Evolutionary conservation across 805 yeast genomes (phyloP).

Genomic region (Wickerhamiella cacticola): DNA sequence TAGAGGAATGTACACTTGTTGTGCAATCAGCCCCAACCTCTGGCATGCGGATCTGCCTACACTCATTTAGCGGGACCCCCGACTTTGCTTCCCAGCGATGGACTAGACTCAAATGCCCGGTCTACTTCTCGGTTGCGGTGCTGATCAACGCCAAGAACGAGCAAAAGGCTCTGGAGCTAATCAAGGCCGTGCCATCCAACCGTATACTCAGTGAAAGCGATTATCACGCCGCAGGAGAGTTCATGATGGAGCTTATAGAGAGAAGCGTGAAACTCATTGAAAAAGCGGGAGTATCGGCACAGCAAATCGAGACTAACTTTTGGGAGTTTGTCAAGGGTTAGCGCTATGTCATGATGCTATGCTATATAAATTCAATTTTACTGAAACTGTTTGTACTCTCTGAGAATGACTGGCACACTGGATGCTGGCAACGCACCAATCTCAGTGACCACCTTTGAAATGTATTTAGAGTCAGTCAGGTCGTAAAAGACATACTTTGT

Average conservation of each 20-base stretch:
- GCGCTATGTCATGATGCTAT: neutral
- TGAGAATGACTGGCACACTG: slow-evolving; percentile 91
- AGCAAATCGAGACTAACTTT: slow-evolving; percentile 3
- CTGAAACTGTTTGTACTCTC: slow-evolving; percentile 49
- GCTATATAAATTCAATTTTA: neutral
- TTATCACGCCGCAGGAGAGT: slow-evolving; percentile 27
- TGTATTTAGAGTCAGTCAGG: slow-evolving; percentile 84
- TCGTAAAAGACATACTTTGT: slow-evolving; percentile 75
- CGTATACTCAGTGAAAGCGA: slow-evolving; percentile 45
- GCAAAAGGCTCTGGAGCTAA: slow-evolving; percentile 26
- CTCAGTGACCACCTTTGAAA: slow-evolving; percentile 91
- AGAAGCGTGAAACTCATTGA: slow-evolving; percentile 8
- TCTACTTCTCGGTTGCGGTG: slow-evolving; percentile 45
- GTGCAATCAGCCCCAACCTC: slow-evolving; percentile 22
- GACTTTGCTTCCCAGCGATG: slow-evolving; percentile 36
- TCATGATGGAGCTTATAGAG: slow-evolving; percentile 17
- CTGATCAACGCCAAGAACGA: slow-evolving; percentile 35
- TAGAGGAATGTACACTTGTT: slow-evolving; percentile 32
- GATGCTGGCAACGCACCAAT: slow-evolving; percentile 94
- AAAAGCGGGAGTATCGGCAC: slow-evolving; percentile 1
- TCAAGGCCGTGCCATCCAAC: slow-evolving; percentile 29
- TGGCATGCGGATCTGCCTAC: slow-evolving; percentile 44
- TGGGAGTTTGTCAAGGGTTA: neutral
- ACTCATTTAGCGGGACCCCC: slow-evolving; percentile 73
- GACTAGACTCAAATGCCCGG: slow-evolving; percentile 20